A percentile compares a stretch with the other conserved stretches of the same genome.
phyloP scores from a whole-genome alignment of 345 rosid species.

The Camelina laxa region DNA sequence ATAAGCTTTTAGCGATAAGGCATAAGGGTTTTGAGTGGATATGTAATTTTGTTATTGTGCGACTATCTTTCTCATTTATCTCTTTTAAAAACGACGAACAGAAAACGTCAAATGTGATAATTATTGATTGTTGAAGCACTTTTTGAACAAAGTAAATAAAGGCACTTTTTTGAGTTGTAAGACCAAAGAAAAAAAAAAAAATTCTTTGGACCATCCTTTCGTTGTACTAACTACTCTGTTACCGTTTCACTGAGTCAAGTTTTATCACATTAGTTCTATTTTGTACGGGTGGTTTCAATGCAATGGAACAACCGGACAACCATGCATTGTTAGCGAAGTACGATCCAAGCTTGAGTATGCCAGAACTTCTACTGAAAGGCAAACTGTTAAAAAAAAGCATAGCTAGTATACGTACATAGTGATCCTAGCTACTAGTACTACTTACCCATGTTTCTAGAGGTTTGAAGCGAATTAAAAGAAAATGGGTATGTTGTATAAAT shows the following conservation, averaged over 20 bases:
- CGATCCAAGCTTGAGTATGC: not conserved
- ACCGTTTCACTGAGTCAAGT: not conserved
- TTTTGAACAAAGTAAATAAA: constrained; percentile 41
- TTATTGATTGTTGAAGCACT: constrained; percentile 28
- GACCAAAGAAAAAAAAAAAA: constrained; percentile 16
- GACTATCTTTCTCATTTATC: constrained; percentile 33
- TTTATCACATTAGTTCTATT: not conserved
- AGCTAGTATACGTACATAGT: not conserved
- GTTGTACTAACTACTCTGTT: constrained; percentile 11
- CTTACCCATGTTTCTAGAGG: not conserved
- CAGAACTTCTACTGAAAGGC: not conserved
- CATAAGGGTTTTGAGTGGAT: constrained; percentile 26
- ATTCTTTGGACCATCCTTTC: constrained; percentile 17
- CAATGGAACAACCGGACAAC: constrained; percentile 6
- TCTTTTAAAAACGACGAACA: constrained; percentile 38
- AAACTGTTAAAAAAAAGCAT: not conserved
- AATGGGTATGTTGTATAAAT: not conserved
- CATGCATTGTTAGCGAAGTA: not conserved
- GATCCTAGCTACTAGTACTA: not conserved
- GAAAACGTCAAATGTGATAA: constrained; percentile 43
- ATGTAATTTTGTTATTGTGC: constrained; percentile 26
- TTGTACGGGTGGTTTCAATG: constrained; percentile 6
- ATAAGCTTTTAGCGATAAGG: constrained; percentile 24
- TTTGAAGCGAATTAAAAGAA: not conserved
- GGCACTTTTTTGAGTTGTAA: constrained; percentile 34